Evolutionary conservation across 2,329 filamentous ascomycete species (phyloP).

Genomic region (Colletotrichum phormii): DNA sequence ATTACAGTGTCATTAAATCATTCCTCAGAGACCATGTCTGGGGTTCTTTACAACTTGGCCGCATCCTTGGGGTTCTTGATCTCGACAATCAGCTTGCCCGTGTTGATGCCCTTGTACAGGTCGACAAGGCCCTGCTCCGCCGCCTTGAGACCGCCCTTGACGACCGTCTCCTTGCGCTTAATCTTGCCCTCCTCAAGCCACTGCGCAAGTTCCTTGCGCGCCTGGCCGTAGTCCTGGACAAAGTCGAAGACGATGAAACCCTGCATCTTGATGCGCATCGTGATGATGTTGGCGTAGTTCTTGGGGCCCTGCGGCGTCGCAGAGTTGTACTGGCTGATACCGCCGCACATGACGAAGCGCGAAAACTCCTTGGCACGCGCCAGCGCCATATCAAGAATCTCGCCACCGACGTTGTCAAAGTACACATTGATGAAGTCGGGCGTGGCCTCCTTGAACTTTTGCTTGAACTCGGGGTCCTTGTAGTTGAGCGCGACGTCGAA

Average conservation of each 20-base stretch:
- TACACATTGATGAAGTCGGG: slow-evolving; percentile 73
- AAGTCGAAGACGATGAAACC: slow-evolving; percentile 83
- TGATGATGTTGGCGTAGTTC: slow-evolving; percentile 64
- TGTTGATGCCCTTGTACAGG: slow-evolving; percentile 77
- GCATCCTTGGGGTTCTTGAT: slow-evolving; percentile 51
- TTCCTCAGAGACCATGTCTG: background rate
- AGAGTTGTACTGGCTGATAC: slow-evolving; percentile 77
- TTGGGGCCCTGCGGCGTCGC: slow-evolving; percentile 66
- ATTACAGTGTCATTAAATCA: slow-evolving; percentile 31
- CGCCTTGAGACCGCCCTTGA: slow-evolving; percentile 74
- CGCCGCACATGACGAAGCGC: slow-evolving; percentile 78
- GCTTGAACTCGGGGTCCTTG: slow-evolving; percentile 71
- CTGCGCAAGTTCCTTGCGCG: slow-evolving; percentile 69
- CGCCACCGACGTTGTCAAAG: slow-evolving; percentile 80
- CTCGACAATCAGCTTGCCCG: slow-evolving; percentile 72
- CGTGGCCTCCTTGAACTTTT: slow-evolving; percentile 70
- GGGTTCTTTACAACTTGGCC: slow-evolving; percentile 21
- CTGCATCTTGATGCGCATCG: slow-evolving; percentile 71
- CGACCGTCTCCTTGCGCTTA: slow-evolving; percentile 76
- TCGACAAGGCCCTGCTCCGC: slow-evolving; percentile 73
- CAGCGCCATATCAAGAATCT: slow-evolving; percentile 76
- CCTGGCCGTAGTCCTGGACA: slow-evolving; percentile 65
- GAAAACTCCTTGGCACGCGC: slow-evolving; percentile 70
- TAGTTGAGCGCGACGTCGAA: slow-evolving; percentile 78
- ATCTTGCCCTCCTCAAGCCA: slow-evolving; percentile 81